Evolutionary conservation across 306 rosid genomes (phyloP), one percentile per base, ranked within the genome.

Genomic region (Cyclanthera cordifolia): DNA sequence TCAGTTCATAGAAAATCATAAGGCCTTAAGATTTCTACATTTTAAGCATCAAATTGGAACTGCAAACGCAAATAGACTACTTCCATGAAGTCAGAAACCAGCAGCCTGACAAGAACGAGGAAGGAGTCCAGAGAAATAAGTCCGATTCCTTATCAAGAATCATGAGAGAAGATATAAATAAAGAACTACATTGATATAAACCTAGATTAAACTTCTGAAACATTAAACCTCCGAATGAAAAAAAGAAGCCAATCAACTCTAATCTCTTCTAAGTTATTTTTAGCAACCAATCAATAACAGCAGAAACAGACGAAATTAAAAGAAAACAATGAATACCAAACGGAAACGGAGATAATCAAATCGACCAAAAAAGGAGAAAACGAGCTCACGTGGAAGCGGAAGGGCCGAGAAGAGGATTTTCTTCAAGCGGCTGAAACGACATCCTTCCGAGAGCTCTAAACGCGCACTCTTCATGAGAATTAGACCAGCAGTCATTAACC

Each of bases 331-430:
- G 43, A 21, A 30, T 5, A 47, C 9, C 50, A 46, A 46, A 46
- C 50, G 50, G 37, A 39, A 41, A 39, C 48, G 19, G 41, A 72
- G 12, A 12, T 28, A 32, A 30, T 32, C 59, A 63, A 49, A 65
- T 30, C 6, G 20, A 25, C 54, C 20, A 13, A 28, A 65, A 55
- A 58, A 13, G 28, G 4, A 8, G n/a, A 41, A 60, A 43, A 25
- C 54, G 16, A 66, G 56, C 95, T 78, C 34, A 93, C 98, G 86
- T 86, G 57, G 96, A 93, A 75, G 85, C 86, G 17, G 98, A 89
- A 76, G 98, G 96, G 16, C 98, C 98, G 48, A 92, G 85, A 34
- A 89, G 79, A 15, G 98, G 95, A 73, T 92, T 92, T 76, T 92
- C 98, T 0, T 81, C 2, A 61, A 89, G 86, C 48, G 86, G 95